A percentile compares a stretch with the other conserved stretches of the same genome.
These are phyloP conservation scores for Cladosporium sp. DNA, from an alignment of 2,329 filamentous ascomycete genomes.

Conservation along the genomic window DNA sequence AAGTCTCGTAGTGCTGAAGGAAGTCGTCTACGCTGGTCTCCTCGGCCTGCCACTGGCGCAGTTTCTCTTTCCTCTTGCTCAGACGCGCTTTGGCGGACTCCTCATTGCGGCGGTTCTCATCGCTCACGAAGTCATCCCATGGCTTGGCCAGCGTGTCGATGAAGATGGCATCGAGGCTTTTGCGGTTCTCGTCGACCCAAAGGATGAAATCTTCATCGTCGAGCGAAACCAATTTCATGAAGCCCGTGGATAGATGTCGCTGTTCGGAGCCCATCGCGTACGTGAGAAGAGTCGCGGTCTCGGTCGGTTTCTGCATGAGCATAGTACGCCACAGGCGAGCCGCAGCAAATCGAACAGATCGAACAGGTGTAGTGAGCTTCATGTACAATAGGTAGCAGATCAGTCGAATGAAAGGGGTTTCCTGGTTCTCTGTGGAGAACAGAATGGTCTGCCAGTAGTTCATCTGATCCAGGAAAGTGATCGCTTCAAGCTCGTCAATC, in stretches of 20 bases:
- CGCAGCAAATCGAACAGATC: conserved; percentile 64
- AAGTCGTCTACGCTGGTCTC: conserved; percentile 63
- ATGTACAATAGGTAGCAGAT: conserved; percentile 91
- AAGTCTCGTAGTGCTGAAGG: conserved; percentile 74
- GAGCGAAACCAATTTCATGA: conserved; percentile 76
- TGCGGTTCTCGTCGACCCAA: conserved; percentile 80
- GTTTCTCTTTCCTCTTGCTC: conserved; percentile 69
- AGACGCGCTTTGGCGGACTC: conserved; percentile 67
- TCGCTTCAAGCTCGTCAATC: conserved; percentile 56
- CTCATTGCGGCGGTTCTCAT: conserved; percentile 73
- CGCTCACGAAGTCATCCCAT: conserved; percentile 82
- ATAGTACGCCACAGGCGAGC: conserved; percentile 87
- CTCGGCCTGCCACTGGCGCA: conserved; percentile 73
- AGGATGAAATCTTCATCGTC: conserved; percentile 82
- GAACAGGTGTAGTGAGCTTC: conserved; percentile 68
- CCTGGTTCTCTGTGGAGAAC: conserved; percentile 66
- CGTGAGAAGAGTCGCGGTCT: conserved; percentile 67
- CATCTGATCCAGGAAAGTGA: conserved; percentile 73
- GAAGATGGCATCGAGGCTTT: conserved; percentile 75
- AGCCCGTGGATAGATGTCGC: conserved; percentile 64
- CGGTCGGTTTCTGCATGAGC: conserved; percentile 84
- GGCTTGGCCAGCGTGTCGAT: conserved; percentile 70
- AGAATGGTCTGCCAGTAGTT: conserved; percentile 95
- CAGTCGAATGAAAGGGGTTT: conserved; percentile 75
- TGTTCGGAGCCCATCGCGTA: conserved; percentile 67